phyloP scores from a whole-genome alignment of 768 basidiomycete species.

The Ramaria rubella region DNA sequence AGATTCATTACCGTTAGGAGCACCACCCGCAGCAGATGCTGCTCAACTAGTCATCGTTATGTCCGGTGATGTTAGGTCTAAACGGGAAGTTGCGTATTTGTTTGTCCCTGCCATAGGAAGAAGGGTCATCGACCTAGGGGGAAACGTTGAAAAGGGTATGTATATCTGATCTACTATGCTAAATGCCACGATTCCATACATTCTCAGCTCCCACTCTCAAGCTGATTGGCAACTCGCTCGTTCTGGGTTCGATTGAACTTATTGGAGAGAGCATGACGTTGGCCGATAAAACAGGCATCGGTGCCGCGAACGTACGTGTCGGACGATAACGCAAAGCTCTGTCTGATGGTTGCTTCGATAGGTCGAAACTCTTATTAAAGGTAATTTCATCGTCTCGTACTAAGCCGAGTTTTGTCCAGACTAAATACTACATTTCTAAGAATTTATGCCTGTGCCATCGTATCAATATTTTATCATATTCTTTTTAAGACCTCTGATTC shows the following conservation, averaged over 20 bases:
- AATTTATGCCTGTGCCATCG: slow-evolving; percentile 63
- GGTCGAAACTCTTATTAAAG: slow-evolving; percentile 29
- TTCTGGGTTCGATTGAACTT: slow-evolving; percentile 71
- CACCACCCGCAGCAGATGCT: slow-evolving; percentile 58
- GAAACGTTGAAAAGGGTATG: slow-evolving; percentile 75
- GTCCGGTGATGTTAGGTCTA: slow-evolving; percentile 75
- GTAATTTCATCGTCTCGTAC: background rate
- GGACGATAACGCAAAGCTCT: background rate
- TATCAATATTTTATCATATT: slow-evolving; percentile 24
- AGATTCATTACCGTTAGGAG: slow-evolving; percentile 16
- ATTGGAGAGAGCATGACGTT: slow-evolving; percentile 81
- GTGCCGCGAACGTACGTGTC: slow-evolving; percentile 43
- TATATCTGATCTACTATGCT: background rate
- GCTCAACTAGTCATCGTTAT: slow-evolving; percentile 67
- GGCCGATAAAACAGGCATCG: slow-evolving; percentile 78
- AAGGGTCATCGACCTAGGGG: slow-evolving; percentile 76
- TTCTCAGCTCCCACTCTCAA: slow-evolving; percentile 60
- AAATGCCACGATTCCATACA: background rate
- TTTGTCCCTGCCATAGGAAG: slow-evolving; percentile 72
- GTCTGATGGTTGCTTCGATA: slow-evolving; percentile 39
- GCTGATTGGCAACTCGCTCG: slow-evolving; percentile 72
- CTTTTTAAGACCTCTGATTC: slow-evolving; percentile 1
- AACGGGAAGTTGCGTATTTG: slow-evolving; percentile 73
- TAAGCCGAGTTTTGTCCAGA: no score
- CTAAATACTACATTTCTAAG: no score